Base-by-base conservation (phyloP, 306 rosid species). In the Lotus japonicus region DNA sequence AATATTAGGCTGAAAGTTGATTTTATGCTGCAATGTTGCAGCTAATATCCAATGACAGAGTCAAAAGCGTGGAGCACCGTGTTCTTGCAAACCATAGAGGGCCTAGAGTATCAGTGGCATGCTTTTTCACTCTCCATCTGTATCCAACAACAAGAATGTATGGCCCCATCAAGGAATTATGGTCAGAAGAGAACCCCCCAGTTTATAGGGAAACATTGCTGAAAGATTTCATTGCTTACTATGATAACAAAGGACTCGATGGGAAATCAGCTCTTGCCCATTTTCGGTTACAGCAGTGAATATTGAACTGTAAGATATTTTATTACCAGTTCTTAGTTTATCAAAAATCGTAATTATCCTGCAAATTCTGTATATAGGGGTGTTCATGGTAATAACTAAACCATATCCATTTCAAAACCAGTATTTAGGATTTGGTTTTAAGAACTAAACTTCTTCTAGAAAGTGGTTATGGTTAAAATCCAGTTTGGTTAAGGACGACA, bases 1-100 rank as follows among this genome's bases (percentile, higher is more conserved):
- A 41, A 23, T 55, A 12, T 50, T 38, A 13, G 16, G 15, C 31
- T 42, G 12, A 55, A 9, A 39, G 5, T 39, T 41, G 31, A 43
- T 18, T 13, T 36, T 41, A 15, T 66, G 68, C 23, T 48, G 5
- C 12, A 15, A 66, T 7, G 14, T 11, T 67, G 69, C 74, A 86
- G 87, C 79, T 78, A 5, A 68, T 81, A 31, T 84, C 88, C 3
- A 81, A 84, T 57, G 77, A 77, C 64, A 77, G 36, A 74, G 78
- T 81, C 26, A 82, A 64, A 62, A 86, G 88, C 12, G 88, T 71
- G 35, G 79, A 72, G 61, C 85, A 86, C 28, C 72, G 79, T 11
- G 88, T 86, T 18, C 4, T 74, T 17, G 80, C 85, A 5, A 81
- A 71, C 18, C 63, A 39, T 1, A 55, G n/a, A n/a, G 81, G 83